Conservation (phyloP, 441 rosid genomes). For the Pelargonium citronellum region DNA sequence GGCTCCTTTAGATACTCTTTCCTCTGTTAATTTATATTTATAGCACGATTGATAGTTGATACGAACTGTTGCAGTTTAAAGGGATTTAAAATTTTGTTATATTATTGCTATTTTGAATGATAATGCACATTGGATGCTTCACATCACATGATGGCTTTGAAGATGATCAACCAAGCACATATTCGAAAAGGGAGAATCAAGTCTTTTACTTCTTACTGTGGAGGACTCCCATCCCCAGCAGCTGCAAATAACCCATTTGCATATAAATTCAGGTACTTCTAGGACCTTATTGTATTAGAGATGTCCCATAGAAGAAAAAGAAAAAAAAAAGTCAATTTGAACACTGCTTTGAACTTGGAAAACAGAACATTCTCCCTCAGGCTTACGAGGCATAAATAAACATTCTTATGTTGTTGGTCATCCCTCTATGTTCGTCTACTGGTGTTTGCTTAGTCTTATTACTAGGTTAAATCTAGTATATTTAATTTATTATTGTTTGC, state of each 20-base stretch:
- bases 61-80: neutral
- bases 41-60: neutral
- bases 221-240: slow-evolving; percentile 97
- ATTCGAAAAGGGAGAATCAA: slow-evolving; percentile 58
- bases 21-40: neutral
- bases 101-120: neutral
- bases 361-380: no score
- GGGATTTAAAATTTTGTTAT: neutral
- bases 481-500: neutral
- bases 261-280: slow-evolving; percentile 75
- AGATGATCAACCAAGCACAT: slow-evolving; percentile 80
- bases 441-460: neutral
- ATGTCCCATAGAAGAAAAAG: neutral
- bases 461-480: neutral
- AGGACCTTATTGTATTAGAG: neutral
- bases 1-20: neutral
- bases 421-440: neutral
- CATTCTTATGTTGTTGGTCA: neutral
- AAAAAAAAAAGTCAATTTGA: neutral
- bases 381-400: no score
- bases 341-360: neutral
- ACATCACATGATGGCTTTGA: slow-evolving; percentile 99
- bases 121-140: slow-evolving; percentile 20
- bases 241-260: slow-evolving; percentile 92
- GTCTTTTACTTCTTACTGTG: slow-evolving; percentile 86